Conservation (phyloP, 108 stramenopile genomes). For the Fistulifera pelliculosa region DNA sequence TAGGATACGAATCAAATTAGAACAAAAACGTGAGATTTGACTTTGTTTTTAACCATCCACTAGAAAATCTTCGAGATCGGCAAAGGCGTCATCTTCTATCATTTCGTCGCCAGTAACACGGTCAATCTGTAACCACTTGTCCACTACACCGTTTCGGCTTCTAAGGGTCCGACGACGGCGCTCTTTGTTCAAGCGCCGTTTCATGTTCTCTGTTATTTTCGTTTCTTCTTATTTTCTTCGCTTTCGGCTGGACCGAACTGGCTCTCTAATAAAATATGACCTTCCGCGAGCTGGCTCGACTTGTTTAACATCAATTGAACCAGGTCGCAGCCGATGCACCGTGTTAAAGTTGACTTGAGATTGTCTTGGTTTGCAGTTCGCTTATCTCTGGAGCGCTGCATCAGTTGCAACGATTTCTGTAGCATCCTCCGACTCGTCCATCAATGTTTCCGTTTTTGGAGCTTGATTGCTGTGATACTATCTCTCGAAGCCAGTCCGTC, state of each 20-base stretch:
- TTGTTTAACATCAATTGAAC: neutral
- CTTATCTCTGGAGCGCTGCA: neutral
- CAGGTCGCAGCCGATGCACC: neutral
- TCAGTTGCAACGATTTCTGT: neutral
- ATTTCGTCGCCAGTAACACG: constrained; percentile 8
- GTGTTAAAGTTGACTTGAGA: neutral
- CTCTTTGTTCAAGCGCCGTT: neutral
- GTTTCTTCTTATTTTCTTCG: constrained; percentile 7
- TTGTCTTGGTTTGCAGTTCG: neutral
- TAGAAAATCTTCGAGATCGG: constrained; percentile 41
- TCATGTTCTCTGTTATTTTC: constrained; percentile 10
- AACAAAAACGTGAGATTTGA: too few relatives aligned
- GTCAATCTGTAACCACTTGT: constrained; percentile 24
- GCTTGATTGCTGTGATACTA: too few relatives aligned
- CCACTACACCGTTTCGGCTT: constrained; percentile 37
- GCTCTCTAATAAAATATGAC: neutral
- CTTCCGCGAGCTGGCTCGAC: neutral
- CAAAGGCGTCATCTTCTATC: constrained; percentile 21
- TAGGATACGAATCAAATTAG: too few relatives aligned
- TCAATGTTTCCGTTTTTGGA: too few relatives aligned
- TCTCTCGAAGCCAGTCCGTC: neutral
- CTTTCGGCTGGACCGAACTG: neutral
- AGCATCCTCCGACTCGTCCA: neutral
- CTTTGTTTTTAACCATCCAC: constrained; percentile 35
- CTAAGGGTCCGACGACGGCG: constrained; percentile 1